phyloP scores from a whole-genome alignment of 495 filamentous ascomycete genomes.

The Elasticomyces elasticus region DNA sequence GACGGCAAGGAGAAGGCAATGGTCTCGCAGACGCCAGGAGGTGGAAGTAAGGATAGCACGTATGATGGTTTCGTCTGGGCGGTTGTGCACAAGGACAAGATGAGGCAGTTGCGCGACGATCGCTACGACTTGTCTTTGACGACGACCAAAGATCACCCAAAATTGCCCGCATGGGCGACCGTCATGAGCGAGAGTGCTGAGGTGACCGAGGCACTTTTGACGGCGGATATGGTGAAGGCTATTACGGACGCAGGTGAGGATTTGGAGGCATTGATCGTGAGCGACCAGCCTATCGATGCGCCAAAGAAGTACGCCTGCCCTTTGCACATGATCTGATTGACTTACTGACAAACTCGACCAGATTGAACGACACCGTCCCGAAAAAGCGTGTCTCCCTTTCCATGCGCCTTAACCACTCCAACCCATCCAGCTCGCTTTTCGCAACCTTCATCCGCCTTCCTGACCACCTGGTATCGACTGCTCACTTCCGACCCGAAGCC shows the following conservation, averaged over 20 bases:
- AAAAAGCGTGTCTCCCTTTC: constrained; percentile 79
- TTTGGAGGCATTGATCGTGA: constrained; percentile 80
- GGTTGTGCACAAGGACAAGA: constrained; percentile 85
- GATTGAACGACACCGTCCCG: constrained; percentile 73
- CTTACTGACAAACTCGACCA: constrained; percentile 28
- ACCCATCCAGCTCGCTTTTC: constrained; percentile 59
- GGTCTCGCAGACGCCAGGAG: constrained; percentile 41
- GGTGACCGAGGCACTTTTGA: constrained; percentile 79
- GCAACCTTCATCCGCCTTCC: constrained; percentile 71
- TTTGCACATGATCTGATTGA: not conserved
- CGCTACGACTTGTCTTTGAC: constrained; percentile 92
- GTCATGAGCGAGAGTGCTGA: constrained; percentile 96
- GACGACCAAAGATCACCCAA: constrained; percentile 77
- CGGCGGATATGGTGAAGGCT: constrained; percentile 71
- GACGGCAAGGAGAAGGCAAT: constrained; percentile 79
- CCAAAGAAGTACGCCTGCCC: constrained; percentile 62
- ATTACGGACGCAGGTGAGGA: constrained; percentile 68
- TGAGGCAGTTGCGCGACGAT: constrained; percentile 82
- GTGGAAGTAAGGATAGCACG: constrained; percentile 47
- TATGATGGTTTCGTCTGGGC: constrained; percentile 94
- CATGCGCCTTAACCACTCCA: constrained; percentile 45
- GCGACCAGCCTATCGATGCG: constrained; percentile 84
- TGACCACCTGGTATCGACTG: constrained; percentile 63
- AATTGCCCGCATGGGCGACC: constrained; percentile 83
- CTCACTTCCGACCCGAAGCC: constrained; percentile 84